Conservation (phyloP, 495 filamentous ascomycete species). For the Astrothelium subdiscretum region DNA sequence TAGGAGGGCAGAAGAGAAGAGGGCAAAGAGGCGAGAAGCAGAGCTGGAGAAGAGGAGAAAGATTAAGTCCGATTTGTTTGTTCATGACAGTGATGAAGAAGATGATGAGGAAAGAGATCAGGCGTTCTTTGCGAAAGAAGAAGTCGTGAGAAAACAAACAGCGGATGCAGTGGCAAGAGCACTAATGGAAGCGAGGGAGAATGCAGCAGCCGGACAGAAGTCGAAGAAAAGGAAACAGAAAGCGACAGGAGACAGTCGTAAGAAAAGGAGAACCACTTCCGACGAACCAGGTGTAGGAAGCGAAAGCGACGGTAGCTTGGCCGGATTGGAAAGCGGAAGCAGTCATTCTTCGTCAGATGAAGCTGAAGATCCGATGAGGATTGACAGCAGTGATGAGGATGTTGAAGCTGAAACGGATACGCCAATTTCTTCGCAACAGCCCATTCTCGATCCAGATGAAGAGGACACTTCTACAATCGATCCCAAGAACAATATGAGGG, state of each 20-base stretch:
- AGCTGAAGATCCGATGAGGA: slow-evolving; percentile 1
- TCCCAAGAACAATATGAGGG: neutral
- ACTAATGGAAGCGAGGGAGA: slow-evolving; percentile 24
- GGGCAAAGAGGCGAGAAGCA: slow-evolving; percentile 27
- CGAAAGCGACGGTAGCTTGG: slow-evolving; percentile 17
- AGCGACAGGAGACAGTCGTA: neutral
- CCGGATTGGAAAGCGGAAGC: slow-evolving; percentile 13
- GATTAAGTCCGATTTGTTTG: slow-evolving; percentile 75
- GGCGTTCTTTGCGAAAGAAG: slow-evolving; percentile 62
- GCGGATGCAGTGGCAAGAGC: slow-evolving; percentile 37
- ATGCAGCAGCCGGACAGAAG: slow-evolving; percentile 9
- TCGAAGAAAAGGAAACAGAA: slow-evolving; percentile 16
- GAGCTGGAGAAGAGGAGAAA: slow-evolving; percentile 45
- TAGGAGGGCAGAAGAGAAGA: slow-evolving; percentile 31
- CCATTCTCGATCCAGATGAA: neutral
- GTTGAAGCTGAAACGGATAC: slow-evolving; percentile 15
- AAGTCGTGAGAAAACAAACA: slow-evolving; percentile 41
- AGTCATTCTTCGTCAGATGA: slow-evolving; percentile 11
- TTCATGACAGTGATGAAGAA: slow-evolving; percentile 68
- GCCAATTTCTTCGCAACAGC: slow-evolving; percentile 6
- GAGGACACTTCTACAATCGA: neutral
- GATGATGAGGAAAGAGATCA: slow-evolving; percentile 52
- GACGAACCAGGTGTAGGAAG: slow-evolving; percentile 14
- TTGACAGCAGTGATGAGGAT: neutral
- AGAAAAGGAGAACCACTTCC: neutral